A percentile compares a stretch with the other conserved stretches of the same genome.
Evolutionary conservation across 305 asterid species (phyloP).

Genomic region (Rubia tinctorum): DNA sequence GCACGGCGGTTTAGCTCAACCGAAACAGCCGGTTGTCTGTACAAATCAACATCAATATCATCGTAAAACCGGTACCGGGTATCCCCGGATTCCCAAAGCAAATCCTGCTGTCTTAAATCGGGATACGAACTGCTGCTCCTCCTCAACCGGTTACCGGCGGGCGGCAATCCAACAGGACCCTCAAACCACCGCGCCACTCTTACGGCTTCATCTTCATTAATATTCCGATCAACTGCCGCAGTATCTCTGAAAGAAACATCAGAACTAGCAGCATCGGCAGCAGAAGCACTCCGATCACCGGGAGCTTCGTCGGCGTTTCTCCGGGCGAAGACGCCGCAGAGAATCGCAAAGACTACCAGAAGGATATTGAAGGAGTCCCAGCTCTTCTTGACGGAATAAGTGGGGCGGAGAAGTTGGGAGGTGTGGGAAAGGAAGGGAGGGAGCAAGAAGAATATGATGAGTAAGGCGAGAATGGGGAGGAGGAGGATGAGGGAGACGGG

Average conservation of each 20-base stretch:
- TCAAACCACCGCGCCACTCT: conserved; percentile 36
- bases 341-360: conserved; percentile 62
- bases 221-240: conserved; percentile 1
- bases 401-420: conserved; percentile 49
- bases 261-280: background rate
- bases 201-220: background rate
- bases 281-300: conserved; percentile 3
- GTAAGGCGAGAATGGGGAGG: conserved; percentile 39
- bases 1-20: conserved; percentile 27
- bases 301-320: conserved; percentile 47
- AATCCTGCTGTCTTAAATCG: conserved; percentile 64
- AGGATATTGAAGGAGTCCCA: conserved; percentile 69
- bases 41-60: conserved; percentile 57
- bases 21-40: conserved; percentile 32
- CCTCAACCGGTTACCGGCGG: conserved; percentile 35
- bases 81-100: conserved; percentile 48
- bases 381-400: conserved; percentile 55
- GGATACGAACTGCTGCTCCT: conserved; percentile 84
- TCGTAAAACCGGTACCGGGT: conserved; percentile 45
- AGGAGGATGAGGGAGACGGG: conserved; percentile 57
- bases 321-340: conserved; percentile 73
- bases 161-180: conserved; percentile 22
- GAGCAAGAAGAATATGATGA: conserved; percentile 42
- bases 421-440: conserved; percentile 58
- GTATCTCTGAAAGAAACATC: conserved; percentile 16